phyloP scores from a whole-genome alignment of 495 filamentous ascomycete species.

The Neurospora sp. region DNA sequence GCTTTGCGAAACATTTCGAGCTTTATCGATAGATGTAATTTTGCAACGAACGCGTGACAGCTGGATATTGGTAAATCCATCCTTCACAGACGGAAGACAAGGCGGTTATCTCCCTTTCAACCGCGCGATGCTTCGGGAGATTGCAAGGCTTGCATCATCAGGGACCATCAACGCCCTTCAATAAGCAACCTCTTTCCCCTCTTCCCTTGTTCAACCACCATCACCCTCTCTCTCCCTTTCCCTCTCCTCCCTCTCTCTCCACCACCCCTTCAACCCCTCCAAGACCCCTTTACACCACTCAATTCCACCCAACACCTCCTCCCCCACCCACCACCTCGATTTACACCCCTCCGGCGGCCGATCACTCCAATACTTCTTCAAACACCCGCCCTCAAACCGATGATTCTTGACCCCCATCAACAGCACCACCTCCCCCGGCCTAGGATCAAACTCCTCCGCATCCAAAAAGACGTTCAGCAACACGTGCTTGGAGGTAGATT shows the following conservation, averaged over 20 bases:
- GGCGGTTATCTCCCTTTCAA: no score
- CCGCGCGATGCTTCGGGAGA: no score
- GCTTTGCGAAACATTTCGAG: no score
- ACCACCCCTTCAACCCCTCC: constrained; percentile 28
- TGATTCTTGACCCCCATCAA: constrained; percentile 40
- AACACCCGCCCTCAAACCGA: constrained; percentile 32
- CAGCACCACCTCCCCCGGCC: constrained; percentile 30
- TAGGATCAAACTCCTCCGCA: constrained; percentile 29
- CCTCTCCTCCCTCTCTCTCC: constrained; percentile 23
- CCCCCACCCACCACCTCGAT: constrained; percentile 32
- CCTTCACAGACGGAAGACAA: not conserved
- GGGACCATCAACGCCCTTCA: no score
- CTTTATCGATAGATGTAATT: no score
- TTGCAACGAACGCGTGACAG: not conserved
- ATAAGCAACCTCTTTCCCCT: no score
- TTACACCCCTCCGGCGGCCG: constrained; percentile 9
- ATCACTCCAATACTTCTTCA: constrained; percentile 40
- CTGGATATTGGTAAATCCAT: not conserved
- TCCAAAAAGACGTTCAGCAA: constrained; percentile 35
- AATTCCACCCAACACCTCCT: constrained; percentile 12
- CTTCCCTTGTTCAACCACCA: not conserved
- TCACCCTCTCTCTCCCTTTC: constrained; percentile 1
- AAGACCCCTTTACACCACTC: constrained; percentile 32
- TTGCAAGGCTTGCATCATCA: no score
- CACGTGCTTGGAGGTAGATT: constrained; percentile 32